Evolutionary conservation across 768 basidiomycete species (phyloP).

Genomic region (Amanita exitialis): DNA sequence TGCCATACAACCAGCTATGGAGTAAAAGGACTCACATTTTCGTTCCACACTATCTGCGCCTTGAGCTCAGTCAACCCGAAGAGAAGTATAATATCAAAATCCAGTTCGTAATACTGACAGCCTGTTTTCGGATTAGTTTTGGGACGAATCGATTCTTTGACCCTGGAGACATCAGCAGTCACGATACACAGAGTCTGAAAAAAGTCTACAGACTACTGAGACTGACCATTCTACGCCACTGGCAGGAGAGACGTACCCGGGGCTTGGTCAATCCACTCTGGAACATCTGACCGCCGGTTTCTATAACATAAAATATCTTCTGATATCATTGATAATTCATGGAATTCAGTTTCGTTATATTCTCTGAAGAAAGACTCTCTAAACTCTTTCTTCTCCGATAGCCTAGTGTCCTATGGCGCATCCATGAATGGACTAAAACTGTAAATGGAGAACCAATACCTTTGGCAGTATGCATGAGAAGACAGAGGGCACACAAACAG

Average conservation of each 20-base stretch:
- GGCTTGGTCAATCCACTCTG: constrained; percentile 9
- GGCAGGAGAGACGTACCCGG: neutral
- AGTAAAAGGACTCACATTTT: constrained; percentile 17
- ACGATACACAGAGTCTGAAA: constrained; percentile 14
- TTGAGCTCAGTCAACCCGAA: constrained; percentile 37
- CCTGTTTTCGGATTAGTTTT: neutral
- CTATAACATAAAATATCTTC: constrained; percentile 11
- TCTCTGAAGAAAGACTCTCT: constrained; percentile 6
- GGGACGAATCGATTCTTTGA: constrained; percentile 4
- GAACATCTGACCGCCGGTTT: constrained; percentile 8
- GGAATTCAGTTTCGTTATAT: constrained; percentile 6
- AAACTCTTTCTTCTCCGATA: constrained; percentile 16
- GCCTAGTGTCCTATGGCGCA: constrained; percentile 11
- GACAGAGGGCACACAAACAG: neutral
- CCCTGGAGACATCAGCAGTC: constrained; percentile 12
- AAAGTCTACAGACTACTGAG: constrained; percentile 2
- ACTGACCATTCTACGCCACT: neutral
- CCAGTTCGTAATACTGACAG: constrained; percentile 13
- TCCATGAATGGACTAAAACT: neutral
- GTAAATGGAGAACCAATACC: neutral
- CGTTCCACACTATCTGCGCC: constrained; percentile 34
- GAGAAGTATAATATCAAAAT: constrained; percentile 29
- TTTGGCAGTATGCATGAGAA: constrained; percentile 9
- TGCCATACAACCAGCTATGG: neutral
- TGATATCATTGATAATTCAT: constrained; percentile 5